phyloP scores from a whole-genome alignment of 73 alveolate genomes.

The Blepharisma stoltei region DNA sequence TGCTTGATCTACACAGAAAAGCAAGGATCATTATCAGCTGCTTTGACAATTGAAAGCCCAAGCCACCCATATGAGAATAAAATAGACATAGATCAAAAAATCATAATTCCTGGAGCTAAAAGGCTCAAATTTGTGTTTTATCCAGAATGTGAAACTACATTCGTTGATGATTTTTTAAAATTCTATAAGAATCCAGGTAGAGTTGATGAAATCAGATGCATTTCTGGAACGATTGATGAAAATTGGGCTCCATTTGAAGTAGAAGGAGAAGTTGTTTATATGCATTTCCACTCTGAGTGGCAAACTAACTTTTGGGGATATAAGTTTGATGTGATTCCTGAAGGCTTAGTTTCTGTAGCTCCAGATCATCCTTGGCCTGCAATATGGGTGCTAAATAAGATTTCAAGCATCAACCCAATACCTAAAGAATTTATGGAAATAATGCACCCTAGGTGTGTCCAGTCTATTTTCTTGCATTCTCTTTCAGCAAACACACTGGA shows the following conservation, averaged over 20 bases:
- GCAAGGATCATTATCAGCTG: not conserved
- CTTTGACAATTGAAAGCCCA: conserved; percentile 14
- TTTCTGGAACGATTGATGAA: not conserved
- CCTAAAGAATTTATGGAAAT: not conserved
- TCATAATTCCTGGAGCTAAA: not conserved
- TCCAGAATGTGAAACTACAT: not conserved
- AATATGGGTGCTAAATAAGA: not conserved
- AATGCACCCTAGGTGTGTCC: not conserved
- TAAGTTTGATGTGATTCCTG: not conserved
- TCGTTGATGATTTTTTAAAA: not conserved
- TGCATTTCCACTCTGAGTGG: not conserved
- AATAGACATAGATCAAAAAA: not conserved
- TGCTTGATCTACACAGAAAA: not conserved
- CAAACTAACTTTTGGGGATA: not conserved
- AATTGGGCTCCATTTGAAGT: not conserved
- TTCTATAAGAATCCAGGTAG: not conserved
- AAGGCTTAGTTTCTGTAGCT: no score
- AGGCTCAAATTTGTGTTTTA: not conserved
- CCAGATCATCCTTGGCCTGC: conserved; percentile 8
- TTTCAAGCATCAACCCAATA: not conserved
- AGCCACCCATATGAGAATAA: not conserved
- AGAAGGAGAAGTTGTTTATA: not conserved
- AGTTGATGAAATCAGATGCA: not conserved
- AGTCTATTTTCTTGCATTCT: not conserved
- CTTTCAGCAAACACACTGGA: conserved; percentile 18